Evolutionary conservation across 257 asterid genomes (phyloP).

Genomic region (Fraxinus anomala): DNA sequence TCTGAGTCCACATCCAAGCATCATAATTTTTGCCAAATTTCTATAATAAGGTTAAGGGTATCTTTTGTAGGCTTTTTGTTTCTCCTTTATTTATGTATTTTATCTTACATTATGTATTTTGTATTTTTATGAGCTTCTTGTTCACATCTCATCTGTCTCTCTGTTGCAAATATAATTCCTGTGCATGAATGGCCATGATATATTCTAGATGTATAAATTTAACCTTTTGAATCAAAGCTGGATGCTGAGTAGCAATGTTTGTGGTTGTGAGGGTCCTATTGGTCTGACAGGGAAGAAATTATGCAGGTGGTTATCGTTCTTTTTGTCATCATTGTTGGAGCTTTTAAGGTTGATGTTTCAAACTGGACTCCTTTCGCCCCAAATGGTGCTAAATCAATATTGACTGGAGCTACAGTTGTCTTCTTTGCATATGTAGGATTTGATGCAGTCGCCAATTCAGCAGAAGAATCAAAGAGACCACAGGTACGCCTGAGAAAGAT

Average conservation of each 20-base stretch:
- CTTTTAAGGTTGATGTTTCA: conserved; percentile 77
- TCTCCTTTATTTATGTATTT: conserved; percentile 3
- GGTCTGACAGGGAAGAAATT: conserved; percentile 33
- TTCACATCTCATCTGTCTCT: background rate
- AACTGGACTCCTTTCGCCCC: conserved; percentile 96
- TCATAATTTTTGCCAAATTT: conserved; percentile 1
- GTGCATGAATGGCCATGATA: conserved; percentile 7
- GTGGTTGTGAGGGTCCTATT: conserved; percentile 19
- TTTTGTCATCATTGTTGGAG: conserved; percentile 71
- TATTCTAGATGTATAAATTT: conserved; percentile 1
- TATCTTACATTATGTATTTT: background rate
- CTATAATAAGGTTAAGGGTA: background rate
- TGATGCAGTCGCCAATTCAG: conserved; percentile 98
- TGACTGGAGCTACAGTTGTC: conserved; percentile 95
- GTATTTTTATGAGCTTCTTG: conserved; percentile 20
- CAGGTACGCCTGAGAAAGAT: conserved; percentile 53
- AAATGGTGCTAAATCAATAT: conserved; percentile 61
- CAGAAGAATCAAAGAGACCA: conserved; percentile 94
- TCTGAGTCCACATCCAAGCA: background rate
- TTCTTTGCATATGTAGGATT: conserved; percentile 98
- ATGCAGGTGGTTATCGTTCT: conserved; percentile 82
- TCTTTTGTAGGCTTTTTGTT: background rate
- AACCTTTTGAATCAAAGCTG: conserved; percentile 3
- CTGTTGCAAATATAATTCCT: background rate
- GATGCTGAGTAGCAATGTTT: conserved; percentile 18